Evolutionary conservation across 2,329 filamentous ascomycete genomes (phyloP), one percentile per base, ranked within the genome.

Genomic region (Exophiala phaeomuriformis): DNA sequence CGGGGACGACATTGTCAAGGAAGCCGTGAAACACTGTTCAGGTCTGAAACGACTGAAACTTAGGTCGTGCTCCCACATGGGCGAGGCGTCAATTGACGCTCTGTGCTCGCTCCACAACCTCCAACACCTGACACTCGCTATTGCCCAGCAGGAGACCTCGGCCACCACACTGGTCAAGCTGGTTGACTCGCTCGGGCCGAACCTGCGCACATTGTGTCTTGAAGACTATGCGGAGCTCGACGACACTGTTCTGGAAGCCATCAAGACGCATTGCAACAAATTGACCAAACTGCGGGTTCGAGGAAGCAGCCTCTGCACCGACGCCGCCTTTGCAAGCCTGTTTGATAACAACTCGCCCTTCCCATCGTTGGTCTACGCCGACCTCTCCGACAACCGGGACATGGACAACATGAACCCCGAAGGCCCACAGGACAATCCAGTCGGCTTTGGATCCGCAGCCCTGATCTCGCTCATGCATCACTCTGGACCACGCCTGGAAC

Each of bases 381-480:
- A 96, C 67, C 69, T 97, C 10, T 83, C 86, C 62, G 83, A 84
- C 57, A 90, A 84, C 55, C 86, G 90, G 12, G 81, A 89, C 63
- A 67, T 94, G 33, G 87, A 95, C 66, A 60, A 88, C 54, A 72
- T 75, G 46, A 79, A 80, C 29, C 85, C 88, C 0, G 78, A 83
- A 27, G 80, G 83, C 3, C 77, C 80, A 0, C 72, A 82, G 52
- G 76, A 78, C 28, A 64, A 63, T 12, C 69, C 79, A 5, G 72
- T 91, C 42, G 91, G 90, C 1, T 76, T 96, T 32, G 88, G 85
- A 49, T 85, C 83, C 0, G 71, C 78, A 4, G 90, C 86, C 0
- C 91, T 97, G 71, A 74, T 78, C 59, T 87, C 88, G 0, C 71
- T 96, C 41, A 95, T 96, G 88, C 72, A 74, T 0, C 91, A 96